These are phyloP conservation scores for Zasmidium angulare DNA, from an alignment of 2,329 filamentous ascomycete genomes.

Conservation along the genomic window DNA sequence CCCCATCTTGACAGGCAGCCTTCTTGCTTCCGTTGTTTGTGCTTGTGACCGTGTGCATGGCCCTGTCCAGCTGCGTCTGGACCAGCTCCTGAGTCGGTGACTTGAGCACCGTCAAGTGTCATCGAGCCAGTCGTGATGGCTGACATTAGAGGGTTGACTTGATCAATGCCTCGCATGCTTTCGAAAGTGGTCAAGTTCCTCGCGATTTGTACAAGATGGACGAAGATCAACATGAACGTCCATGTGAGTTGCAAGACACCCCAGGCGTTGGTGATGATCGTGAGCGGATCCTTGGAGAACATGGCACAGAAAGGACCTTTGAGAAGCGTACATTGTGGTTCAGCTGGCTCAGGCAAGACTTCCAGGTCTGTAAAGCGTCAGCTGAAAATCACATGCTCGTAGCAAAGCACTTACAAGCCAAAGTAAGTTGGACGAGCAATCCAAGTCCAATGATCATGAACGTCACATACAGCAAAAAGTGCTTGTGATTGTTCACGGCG, in stretches of 20 bases:
- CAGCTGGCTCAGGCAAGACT: constrained; percentile 51
- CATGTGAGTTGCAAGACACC: constrained; percentile 80
- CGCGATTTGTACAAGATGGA: constrained; percentile 89
- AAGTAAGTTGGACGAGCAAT: constrained; percentile 68
- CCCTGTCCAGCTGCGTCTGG: constrained; percentile 53
- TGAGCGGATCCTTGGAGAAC: constrained; percentile 80
- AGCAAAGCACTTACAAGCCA: constrained; percentile 61
- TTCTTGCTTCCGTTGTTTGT: constrained; percentile 55
- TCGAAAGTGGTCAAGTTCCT: constrained; percentile 95
- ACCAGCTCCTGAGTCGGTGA: constrained; percentile 65
- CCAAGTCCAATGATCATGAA: constrained; percentile 74
- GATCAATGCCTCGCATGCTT: constrained; percentile 76
- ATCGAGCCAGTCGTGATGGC: constrained; percentile 72
- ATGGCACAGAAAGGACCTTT: constrained; percentile 72
- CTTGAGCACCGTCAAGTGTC: constrained; percentile 65
- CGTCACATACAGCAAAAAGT: constrained; percentile 89
- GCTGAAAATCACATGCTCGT: background rate
- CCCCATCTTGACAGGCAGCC: constrained; percentile 78
- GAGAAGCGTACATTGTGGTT: constrained; percentile 68
- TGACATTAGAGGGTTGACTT: constrained; percentile 62
- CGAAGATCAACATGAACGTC: constrained; percentile 95
- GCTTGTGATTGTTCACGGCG: constrained; percentile 90
- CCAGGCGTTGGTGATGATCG: constrained; percentile 78
- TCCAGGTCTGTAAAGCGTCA: constrained; percentile 23
- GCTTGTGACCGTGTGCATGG: constrained; percentile 35